Base-by-base conservation (phyloP, 139 green algal species). In the Chlorella sp. region DNA sequence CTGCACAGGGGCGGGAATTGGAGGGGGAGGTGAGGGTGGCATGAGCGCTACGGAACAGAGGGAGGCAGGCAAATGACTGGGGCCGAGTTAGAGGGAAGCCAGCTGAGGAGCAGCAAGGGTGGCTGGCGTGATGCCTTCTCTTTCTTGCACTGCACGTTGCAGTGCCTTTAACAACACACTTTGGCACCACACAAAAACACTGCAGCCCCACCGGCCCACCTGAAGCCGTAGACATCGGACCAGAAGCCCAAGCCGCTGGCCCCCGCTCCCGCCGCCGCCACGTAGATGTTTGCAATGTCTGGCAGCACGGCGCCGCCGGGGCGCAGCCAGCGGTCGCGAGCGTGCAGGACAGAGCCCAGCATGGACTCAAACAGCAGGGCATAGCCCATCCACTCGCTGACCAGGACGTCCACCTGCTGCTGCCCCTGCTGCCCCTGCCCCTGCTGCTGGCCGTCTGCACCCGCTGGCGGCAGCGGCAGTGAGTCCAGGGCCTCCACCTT, bases 351-450 rank as follows among this genome's bases (percentile, higher is more conserved):
- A 12, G 91, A 94, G 83, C 96, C 91, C 60, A 99, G 91, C 97
- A 99, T 99, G 78, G 89, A 95, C 91, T 99, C 97, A 90, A 98
- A 99, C 56, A 99, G 88, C 82, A 99, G 91, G 5, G 91, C 96
- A 90, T 99, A 99, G 32, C 87, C 97, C 97, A 99, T 99, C 97
- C 97, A 99, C 88, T 99, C 97, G 80, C 86, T 95, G 26, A 99
- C 95, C 32, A 99, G 86, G 55, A 98, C 93, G 81, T 97, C 94
- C 41, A 96, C 95, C 89, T 96, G 84, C 65, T 80, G 71, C 68
- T 78, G 70, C 70, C 55, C 55, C 55, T 34, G 7, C 36, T 60
- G 28, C 20, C 15, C 56, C 51, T 47, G 39, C 84, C 5, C 32
- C 47, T 34, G 3, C 39, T 30, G 38, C 41, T 64, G 28, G 67